Percentiles rank a stretch among this genome's conserved stretches.
Evolutionary conservation across 257 asterid species (phyloP).

Genomic region (Verbascum thapsus): DNA sequence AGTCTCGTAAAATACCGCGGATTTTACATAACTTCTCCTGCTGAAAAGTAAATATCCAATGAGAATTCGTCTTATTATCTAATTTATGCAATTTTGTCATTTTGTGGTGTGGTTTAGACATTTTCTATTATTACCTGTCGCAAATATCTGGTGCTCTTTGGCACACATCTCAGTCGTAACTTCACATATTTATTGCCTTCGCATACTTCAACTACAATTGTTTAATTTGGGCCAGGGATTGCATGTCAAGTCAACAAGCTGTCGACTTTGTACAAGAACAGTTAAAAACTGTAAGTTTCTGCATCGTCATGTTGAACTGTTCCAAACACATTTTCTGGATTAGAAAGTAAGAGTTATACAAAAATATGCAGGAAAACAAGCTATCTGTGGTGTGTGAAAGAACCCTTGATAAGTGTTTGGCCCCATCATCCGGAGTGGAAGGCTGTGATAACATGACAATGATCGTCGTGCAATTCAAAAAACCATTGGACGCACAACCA

Average conservation of each 20-base stretch:
- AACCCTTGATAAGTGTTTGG: constrained; percentile 75
- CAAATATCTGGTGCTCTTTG: constrained; percentile 17
- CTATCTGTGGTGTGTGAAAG: constrained; percentile 79
- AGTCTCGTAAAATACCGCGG: too few relatives aligned
- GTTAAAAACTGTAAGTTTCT: constrained; percentile 52
- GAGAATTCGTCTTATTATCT: constrained; percentile 4
- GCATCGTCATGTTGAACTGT: constrained; percentile 1
- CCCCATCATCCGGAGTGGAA: constrained; percentile 82
- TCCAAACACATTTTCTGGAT: constrained; percentile 1
- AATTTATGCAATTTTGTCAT: background rate
- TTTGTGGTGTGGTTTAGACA: background rate
- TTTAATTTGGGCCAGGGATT: constrained; percentile 68
- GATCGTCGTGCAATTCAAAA: constrained; percentile 82
- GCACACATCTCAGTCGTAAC: constrained; percentile 11
- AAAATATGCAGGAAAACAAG: constrained; percentile 64
- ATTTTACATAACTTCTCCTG: too few relatives aligned
- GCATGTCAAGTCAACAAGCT: constrained; percentile 87
- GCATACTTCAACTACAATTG: constrained; percentile 6
- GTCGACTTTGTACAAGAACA: constrained; percentile 73
- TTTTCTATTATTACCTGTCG: constrained; percentile 5
- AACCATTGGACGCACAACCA: constrained; percentile 27
- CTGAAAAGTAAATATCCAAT: too few relatives aligned
- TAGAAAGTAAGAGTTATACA: constrained; percentile 22
- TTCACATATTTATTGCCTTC: constrained; percentile 12
- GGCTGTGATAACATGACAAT: constrained; percentile 99